Conservation (phyloP, 2,329 filamentous ascomycete genomes). For the Hymenoscyphus scutula region DNA sequence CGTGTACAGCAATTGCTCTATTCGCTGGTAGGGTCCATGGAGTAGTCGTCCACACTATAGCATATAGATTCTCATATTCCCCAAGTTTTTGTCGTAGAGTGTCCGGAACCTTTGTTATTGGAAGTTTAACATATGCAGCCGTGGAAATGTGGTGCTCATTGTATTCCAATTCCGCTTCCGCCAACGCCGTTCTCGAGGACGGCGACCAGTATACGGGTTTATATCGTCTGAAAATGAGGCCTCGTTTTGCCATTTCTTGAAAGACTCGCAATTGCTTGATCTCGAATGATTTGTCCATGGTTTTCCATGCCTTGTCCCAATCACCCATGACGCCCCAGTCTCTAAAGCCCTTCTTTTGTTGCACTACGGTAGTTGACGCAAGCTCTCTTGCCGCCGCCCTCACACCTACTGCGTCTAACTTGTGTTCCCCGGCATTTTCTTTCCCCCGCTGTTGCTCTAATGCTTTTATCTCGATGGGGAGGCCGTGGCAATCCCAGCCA, state of each 20-base stretch:
- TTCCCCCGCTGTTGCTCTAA: constrained; percentile 44
- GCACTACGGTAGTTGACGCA: constrained; percentile 64
- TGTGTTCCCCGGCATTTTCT: constrained; percentile 32
- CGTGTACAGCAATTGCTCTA: constrained; percentile 78
- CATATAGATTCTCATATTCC: constrained; percentile 52
- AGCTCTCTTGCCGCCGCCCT: constrained; percentile 63
- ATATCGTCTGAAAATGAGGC: constrained; percentile 72
- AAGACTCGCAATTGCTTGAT: constrained; percentile 73
- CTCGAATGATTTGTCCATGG: constrained; percentile 76
- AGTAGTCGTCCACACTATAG: constrained; percentile 98
- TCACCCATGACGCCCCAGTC: constrained; percentile 78
- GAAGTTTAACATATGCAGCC: constrained; percentile 79
- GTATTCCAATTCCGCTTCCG: constrained; percentile 83
- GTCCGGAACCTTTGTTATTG: constrained; percentile 51
- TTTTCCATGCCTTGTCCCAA: constrained; percentile 74
- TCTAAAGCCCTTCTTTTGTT: constrained; percentile 71
- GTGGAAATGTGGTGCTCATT: constrained; percentile 70
- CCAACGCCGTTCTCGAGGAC: constrained; percentile 73
- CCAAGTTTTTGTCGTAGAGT: constrained; percentile 42
- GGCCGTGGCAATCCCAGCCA: constrained; percentile 96
- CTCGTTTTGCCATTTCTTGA: constrained; percentile 68
- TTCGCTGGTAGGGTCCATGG: constrained; percentile 97
- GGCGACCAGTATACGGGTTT: constrained; percentile 88
- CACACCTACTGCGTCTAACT: constrained; percentile 54
- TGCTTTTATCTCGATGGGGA: constrained; percentile 96